Base-by-base conservation (phyloP, 1,139 yeast species). In the Meyerozyma smithsonii region DNA sequence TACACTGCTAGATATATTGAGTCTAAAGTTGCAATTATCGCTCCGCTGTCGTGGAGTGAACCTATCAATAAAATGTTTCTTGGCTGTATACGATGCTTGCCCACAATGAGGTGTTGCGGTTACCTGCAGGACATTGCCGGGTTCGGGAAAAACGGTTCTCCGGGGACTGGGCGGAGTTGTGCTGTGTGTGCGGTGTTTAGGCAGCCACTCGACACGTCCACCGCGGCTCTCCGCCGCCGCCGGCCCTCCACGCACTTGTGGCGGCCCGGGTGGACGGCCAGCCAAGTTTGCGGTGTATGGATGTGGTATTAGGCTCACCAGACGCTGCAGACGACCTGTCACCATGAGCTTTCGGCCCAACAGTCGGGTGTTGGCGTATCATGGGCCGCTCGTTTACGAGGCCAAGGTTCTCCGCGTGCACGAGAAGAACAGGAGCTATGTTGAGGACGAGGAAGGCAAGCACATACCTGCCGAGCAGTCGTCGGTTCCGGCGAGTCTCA, bases 331-430 rank as follows among this genome's bases (percentile, higher is more conserved):
- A 11, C 24, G 24, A 21, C 10, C 10, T 11, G 14, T 15, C 3
- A 10, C 33, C 18, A 28, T 28, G 33, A 28, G 18, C 33, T 28
- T 28, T 28, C 33, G 33, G 37, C 62, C 66, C 4, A 74, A 72
- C 38, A 64, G 70, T 15, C 66, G 66, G 43, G 87, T 90, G 47
- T 67, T 88, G 51, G 96, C 96, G 11, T 90, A 77, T 58, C 97
- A 90, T 57, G 97, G 97, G 0, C 96, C 96, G 3, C 62, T 90
- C 48, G 74, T 90, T 10, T 90, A 90, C 56, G 96, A 89, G 61
- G 96, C 97, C 46, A 87, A 85, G 56, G 77, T 90, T 14, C 55
- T 85, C 39, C 79, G 79, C 52, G 63, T 74, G 1, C 87, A 82
- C 57, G 78, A 79, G 43, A 79, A 84, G 1, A 70, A 71, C 20